phyloP scores from a whole-genome alignment of 140 eudicot species.

The Stevia rebaudiana region DNA sequence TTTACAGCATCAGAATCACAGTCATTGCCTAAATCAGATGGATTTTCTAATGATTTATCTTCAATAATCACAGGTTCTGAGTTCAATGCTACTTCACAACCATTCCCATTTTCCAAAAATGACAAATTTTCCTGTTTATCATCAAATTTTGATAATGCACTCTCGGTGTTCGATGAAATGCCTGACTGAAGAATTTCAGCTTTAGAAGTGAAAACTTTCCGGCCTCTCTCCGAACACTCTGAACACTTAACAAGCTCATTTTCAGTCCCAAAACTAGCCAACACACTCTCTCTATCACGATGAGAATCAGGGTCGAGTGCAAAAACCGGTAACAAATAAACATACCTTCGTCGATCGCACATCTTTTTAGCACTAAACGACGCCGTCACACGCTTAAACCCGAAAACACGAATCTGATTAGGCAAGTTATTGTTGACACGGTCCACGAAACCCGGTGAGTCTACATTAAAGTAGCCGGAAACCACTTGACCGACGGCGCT shows the following conservation, averaged over 20 bases:
- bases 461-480: conserved; percentile 68
- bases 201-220: conserved; percentile 28
- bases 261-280: conserved; percentile 71
- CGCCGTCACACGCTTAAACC: conserved; percentile 64
- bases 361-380: conserved; percentile 76
- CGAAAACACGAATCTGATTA: conserved; percentile 62
- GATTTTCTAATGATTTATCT: neutral
- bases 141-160: neutral
- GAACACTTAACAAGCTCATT: conserved; percentile 69
- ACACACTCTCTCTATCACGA: conserved; percentile 82
- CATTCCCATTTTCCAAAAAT: neutral
- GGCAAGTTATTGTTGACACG: conserved; percentile 48
- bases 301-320: conserved; percentile 61
- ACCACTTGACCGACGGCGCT: conserved; percentile 95
- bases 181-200: conserved; percentile 23
- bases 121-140: neutral
- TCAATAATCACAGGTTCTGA: neutral
- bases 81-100: neutral
- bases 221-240: conserved; percentile 82
- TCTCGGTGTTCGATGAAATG: conserved; percentile 37
- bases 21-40: neutral
- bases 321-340: conserved; percentile 77
- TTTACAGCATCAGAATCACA: neutral
- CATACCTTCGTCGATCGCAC: conserved; percentile 84
- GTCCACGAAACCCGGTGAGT: conserved; percentile 75